A percentile compares a stretch with the other conserved stretches of the same genome.
These are phyloP conservation scores for Puccinia hordei DNA, from an alignment of 1,284 basidiomycete species.

Conservation along the genomic window DNA sequence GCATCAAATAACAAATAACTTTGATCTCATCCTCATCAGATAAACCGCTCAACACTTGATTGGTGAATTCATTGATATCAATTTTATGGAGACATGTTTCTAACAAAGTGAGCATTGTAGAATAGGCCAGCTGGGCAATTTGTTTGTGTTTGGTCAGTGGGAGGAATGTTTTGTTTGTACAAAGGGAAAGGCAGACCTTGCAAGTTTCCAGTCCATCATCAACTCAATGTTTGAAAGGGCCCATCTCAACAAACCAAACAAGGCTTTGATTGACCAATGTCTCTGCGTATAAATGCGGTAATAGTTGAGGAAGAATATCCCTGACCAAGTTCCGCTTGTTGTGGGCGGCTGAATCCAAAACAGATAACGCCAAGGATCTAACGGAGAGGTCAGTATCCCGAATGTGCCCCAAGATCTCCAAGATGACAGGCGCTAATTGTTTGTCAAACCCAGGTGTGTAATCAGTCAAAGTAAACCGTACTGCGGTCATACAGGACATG, in stretches of 20 bases:
- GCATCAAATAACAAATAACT: slow-evolving; percentile 90
- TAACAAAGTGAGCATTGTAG: slow-evolving; percentile 92
- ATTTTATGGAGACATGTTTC: slow-evolving; percentile 85
- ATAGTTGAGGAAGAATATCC: slow-evolving; percentile 74
- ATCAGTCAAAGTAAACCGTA: slow-evolving; percentile 93
- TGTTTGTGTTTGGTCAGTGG: background rate
- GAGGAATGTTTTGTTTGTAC: too few species aligned
- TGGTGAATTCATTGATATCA: slow-evolving; percentile 80
- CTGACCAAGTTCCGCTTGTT: slow-evolving; percentile 88
- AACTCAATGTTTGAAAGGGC: slow-evolving; percentile 93
- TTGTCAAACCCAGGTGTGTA: slow-evolving; percentile 75
- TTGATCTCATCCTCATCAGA: slow-evolving; percentile 95
- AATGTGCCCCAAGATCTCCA: slow-evolving; percentile 45
- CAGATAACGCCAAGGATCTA: slow-evolving; percentile 70
- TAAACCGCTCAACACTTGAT: slow-evolving; percentile 78
- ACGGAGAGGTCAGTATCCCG: slow-evolving; percentile 46
- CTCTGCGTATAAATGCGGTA: slow-evolving; percentile 83
- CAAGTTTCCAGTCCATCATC: slow-evolving; percentile 89
- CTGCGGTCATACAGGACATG: slow-evolving; percentile 87
- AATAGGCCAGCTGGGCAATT: slow-evolving; percentile 77
- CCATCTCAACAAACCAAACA: slow-evolving; percentile 87
- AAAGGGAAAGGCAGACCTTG: slow-evolving; percentile 55
- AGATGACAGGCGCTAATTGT: slow-evolving; percentile 31
- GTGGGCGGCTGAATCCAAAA: slow-evolving; percentile 88
- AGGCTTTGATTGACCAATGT: slow-evolving; percentile 78